Evolutionary conservation across 371 early-diverging fungal species (phyloP), one percentile per base, ranked within the genome.

Genomic region (Mortierella sp.): DNA sequence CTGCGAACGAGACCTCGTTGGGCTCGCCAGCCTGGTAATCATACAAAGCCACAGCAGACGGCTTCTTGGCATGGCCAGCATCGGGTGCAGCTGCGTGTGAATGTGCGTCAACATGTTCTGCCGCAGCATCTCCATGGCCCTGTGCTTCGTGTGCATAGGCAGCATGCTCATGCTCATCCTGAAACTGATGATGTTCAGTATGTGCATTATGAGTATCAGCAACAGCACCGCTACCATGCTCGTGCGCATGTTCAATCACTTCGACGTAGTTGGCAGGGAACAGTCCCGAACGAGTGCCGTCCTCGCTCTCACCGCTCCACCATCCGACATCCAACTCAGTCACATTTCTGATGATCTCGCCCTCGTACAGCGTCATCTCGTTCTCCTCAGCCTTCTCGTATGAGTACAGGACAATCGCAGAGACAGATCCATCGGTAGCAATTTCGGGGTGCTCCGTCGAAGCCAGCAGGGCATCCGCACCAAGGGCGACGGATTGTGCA

Each of bases 241-340:
- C 55, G 23, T 69, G 64, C 32, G 69, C 68, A 34, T 76, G 61
- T 51, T 89, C 90, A 56, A 92, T 75, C 21, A 90, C 48, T 63
- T 92, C 87, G 7, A 93, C 93, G 78, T 90, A 93, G 78, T 91
- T 93, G 62, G 91, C 87, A 19, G 97, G 97, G 85, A 97, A 97
- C 44, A 95, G 79, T 21, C 97, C 97, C 51, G 86, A 84, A n/a
- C 90, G 86, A 27, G 84, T 72, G 19, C 94, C 94, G 68, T 92
- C 90, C 55, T 89, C 85, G 62, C 90, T 89, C 41, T 84, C 82
- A 56, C 96, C 97, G 41, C 86, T 87, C 96, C 95, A 95, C 95
- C 95, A 95, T n/a, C 92, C 93, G 51, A 90, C 93, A 79, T 93
- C 94, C 37, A 92, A 64, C 81, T 92, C 84, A 30, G 87, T 84